Conservation (phyloP, 371 early-diverging fungal species). For the Thermomucor indicae-seudaticae region DNA sequence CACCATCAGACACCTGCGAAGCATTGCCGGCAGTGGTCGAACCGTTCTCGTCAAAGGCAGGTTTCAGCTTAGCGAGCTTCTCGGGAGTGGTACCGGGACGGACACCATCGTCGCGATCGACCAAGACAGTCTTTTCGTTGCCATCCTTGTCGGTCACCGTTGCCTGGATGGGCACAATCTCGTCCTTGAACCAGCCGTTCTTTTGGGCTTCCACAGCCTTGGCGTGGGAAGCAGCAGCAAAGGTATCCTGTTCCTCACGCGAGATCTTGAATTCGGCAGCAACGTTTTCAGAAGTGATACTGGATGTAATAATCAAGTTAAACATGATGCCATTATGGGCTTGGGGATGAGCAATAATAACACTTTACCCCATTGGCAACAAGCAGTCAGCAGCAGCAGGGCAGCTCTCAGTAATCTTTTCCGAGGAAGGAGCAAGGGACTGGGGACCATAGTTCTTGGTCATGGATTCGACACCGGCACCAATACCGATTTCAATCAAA, state of each 20-base stretch:
- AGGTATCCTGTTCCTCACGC: constrained; percentile 87
- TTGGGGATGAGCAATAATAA: neutral
- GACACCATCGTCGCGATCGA: constrained; percentile 91
- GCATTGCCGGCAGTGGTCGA: constrained; percentile 96
- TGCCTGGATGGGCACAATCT: constrained; percentile 89
- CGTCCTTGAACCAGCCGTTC: constrained; percentile 87
- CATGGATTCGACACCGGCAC: constrained; percentile 99
- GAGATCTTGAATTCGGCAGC: constrained; percentile 79
- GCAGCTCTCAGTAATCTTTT: constrained; percentile 64
- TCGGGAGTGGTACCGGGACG: constrained; percentile 80
- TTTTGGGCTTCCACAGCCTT: constrained; percentile 87
- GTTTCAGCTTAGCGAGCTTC: constrained; percentile 80
- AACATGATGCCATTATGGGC: neutral
- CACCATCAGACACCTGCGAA: constrained; percentile 98
- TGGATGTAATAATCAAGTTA: constrained; percentile 9
- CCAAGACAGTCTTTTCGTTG: constrained; percentile 58
- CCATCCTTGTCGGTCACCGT: constrained; percentile 71
- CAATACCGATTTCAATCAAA: constrained; percentile 94
- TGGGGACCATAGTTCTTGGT: constrained; percentile 83
- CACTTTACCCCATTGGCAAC: constrained; percentile 77
- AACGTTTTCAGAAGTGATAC: constrained; percentile 96
- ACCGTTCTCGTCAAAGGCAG: constrained; percentile 88
- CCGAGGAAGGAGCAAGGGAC: constrained; percentile 73
- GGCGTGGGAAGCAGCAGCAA: constrained; percentile 78
- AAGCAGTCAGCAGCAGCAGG: constrained; percentile 79